These are phyloP conservation scores for Globisporangium megalacanthum DNA, from an alignment of 352 stramenopile species.

Conservation along the genomic window DNA sequence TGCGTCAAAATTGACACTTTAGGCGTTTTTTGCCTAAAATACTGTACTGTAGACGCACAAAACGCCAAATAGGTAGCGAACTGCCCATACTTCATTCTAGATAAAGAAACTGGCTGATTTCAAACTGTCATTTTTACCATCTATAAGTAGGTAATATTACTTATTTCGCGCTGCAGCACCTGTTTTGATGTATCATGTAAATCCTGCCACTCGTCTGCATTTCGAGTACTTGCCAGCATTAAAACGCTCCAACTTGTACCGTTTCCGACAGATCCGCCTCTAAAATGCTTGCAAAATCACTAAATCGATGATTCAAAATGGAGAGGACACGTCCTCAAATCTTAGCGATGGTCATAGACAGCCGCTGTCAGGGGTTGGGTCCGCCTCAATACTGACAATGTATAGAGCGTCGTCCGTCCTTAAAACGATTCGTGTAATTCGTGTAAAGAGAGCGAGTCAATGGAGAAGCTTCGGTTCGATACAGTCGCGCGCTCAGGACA, in stretches of 20 bases:
- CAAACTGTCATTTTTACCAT: too few relatives aligned
- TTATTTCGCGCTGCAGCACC: too few relatives aligned
- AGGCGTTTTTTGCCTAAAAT: too few relatives aligned
- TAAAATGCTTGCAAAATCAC: background rate
- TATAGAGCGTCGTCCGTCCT: background rate
- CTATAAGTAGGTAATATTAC: too few relatives aligned
- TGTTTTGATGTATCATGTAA: too few relatives aligned
- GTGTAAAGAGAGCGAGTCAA: background rate
- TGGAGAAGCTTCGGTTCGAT: too few relatives aligned
- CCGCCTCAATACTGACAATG: background rate
- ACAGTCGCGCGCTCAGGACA: constrained; percentile 1
- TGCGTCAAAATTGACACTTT: too few relatives aligned
- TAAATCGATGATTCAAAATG: constrained; percentile 1
- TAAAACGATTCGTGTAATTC: background rate
- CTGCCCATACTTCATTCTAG: too few relatives aligned
- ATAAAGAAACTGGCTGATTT: too few relatives aligned
- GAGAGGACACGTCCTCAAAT: background rate
- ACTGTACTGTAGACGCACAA: too few relatives aligned
- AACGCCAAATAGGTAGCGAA: too few relatives aligned
- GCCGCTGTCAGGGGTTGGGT: background rate
- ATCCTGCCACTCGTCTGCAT: background rate
- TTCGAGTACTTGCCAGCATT: background rate
- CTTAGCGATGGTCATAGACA: background rate
- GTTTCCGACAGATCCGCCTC: background rate
- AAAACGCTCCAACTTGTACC: background rate